These are phyloP conservation scores for Ogataea wickerhamii DNA, from an alignment of 805 yeast species.

Conservation along the genomic window DNA sequence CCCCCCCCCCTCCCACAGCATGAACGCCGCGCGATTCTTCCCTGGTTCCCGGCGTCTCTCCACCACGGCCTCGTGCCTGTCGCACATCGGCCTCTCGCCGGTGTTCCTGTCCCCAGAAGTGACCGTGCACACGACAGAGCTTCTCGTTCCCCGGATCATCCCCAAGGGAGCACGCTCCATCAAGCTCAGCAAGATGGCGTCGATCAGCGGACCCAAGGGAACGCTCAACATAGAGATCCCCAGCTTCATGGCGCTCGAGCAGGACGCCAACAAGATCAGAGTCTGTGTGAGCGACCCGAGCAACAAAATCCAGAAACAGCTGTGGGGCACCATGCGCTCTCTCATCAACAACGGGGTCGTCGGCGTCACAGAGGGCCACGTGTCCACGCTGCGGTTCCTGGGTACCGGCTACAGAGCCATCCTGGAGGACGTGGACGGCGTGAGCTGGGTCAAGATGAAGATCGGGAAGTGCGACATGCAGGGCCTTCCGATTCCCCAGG, in stretches of 20 bases:
- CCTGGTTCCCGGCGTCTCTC: constrained; percentile 32
- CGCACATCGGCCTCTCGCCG: constrained; percentile 82
- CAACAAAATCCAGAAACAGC: constrained; percentile 68
- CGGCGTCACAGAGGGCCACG: constrained; percentile 93
- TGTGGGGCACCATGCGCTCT: constrained; percentile 95
- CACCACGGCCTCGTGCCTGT: constrained; percentile 30
- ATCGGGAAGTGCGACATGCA: constrained; percentile 86
- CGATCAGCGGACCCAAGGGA: constrained; percentile 78
- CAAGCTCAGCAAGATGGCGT: constrained; percentile 53
- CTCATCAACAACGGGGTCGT: constrained; percentile 69
- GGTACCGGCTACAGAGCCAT: constrained; percentile 97
- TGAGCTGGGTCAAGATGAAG: constrained; percentile 65
- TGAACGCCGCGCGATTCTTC: too few species aligned
- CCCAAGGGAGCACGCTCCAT: constrained; percentile 63
- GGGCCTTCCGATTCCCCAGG: constrained; percentile 72
- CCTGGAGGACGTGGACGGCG: constrained; percentile 55
- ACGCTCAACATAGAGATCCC: constrained; percentile 61
- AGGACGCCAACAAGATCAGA: constrained; percentile 33
- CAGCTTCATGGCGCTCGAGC: constrained; percentile 53
- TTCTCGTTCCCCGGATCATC: constrained; percentile 55
- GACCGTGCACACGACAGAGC: constrained; percentile 40
- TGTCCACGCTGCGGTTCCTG: constrained; percentile 79
- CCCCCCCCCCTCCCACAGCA: too few species aligned
- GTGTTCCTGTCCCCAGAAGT: constrained; percentile 66
- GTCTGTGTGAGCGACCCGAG: constrained; percentile 53